These are phyloP conservation scores for Calocybe gambosa DNA, from an alignment of 1,284 basidiomycete genomes.

Conservation along the genomic window DNA sequence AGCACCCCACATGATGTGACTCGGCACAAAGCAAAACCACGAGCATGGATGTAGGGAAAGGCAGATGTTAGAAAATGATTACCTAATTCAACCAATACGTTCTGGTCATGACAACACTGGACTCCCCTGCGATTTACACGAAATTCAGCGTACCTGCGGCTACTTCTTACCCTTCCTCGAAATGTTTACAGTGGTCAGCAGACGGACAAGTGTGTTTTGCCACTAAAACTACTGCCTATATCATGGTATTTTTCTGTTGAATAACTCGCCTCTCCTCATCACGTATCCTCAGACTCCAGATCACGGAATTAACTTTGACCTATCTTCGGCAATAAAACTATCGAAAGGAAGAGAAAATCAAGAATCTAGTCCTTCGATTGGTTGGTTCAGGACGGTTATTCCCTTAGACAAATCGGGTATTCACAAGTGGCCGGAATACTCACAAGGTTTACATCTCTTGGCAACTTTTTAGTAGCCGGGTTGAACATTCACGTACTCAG, in stretches of 20 bases:
- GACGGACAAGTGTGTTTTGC: constrained; percentile 66
- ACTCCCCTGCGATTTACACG: constrained; percentile 31
- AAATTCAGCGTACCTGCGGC: constrained; percentile 51
- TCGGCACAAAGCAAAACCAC: too few relatives aligned
- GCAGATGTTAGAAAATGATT: too few relatives aligned
- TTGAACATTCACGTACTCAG: constrained; percentile 20
- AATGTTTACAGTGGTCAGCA: constrained; percentile 61
- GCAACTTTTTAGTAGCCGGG: not conserved
- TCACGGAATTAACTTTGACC: constrained; percentile 58
- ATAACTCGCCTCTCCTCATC: too few relatives aligned
- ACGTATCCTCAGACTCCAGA: constrained; percentile 54
- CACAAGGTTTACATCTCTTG: constrained; percentile 43
- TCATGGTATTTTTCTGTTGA: too few relatives aligned
- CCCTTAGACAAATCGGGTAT: constrained; percentile 38
- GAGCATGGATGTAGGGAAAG: too few relatives aligned
- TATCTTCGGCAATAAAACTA: constrained; percentile 37
- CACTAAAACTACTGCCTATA: constrained; percentile 58
- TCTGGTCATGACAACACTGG: too few relatives aligned
- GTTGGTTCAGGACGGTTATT: constrained; percentile 67
- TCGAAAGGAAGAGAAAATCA: constrained; percentile 24
- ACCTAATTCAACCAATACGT: too few relatives aligned
- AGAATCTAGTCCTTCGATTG: constrained; percentile 29
- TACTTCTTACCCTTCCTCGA: constrained; percentile 49
- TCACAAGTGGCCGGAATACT: constrained; percentile 57
- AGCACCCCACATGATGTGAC: too few relatives aligned